Evolutionary conservation across 2,329 filamentous ascomycete species (phyloP), one percentile per base, ranked within the genome.

Genomic region (Epichloe glyceriae): DNA sequence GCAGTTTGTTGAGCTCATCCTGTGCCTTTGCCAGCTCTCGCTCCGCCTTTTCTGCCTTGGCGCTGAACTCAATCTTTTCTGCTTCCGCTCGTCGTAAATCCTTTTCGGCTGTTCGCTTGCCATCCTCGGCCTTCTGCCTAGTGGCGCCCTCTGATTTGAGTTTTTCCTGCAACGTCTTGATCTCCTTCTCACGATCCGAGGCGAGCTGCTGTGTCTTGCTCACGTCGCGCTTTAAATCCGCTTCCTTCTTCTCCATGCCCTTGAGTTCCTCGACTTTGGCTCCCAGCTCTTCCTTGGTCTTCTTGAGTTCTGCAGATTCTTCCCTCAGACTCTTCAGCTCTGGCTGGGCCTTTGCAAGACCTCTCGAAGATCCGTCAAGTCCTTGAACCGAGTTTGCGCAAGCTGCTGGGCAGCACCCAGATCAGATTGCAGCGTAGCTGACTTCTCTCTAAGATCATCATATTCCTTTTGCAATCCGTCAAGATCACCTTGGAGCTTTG

Each of bases 321-420:
- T 83, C 80, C 7, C 88, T 81, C 19, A 97, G 73, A 43, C 73
- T 83, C 63, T 84, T 85, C 22, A 97, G 71, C 66, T 98, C 91
- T 0, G 88, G 86, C 61, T 96, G 90, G 0, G 86, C 79, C 64
- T 93, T 57, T 89, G 83, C 33, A 96, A 67, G 2, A 90, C 74
- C 54, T 91, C 86, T 19, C 84, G 79, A 44, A 95, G 71, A 30
- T 95, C 86, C 0, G 83, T 83, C 2, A 96, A 71, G 53, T 97
- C 90, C 65, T 89, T 95, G 72, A 89, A 97, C 33, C 93, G 78
- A 15, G 80, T 85, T 54, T 94, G 84, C 0, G 93, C 88, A 12
- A 97, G 76, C 66, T 94, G 82, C 63, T 96, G 83, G 0, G 90
- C 85, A 2, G 89, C 89, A 2, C 82, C 85, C 3, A 97, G 75